These are phyloP conservation scores for Marchantia paleacea DNA, from an alignment of 225 moss, liverwort and hornwort genomes.

Conservation along the genomic window DNA sequence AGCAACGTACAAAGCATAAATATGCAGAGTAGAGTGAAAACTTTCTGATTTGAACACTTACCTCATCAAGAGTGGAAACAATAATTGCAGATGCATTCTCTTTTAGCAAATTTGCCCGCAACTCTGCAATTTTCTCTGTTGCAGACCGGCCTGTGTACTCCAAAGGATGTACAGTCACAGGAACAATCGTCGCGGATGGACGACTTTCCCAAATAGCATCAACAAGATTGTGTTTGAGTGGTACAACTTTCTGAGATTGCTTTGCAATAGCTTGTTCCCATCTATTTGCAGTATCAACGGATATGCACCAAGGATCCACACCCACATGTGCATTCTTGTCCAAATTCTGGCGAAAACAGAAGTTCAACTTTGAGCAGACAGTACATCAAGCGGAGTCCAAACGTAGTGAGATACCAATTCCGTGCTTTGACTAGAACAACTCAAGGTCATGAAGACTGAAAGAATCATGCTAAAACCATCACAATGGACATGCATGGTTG, in stretches of 20 bases:
- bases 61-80: constrained; percentile 78
- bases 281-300: constrained; percentile 74
- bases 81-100: constrained; percentile 67
- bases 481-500: background rate
- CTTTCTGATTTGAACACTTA: background rate
- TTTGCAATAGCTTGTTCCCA: constrained; percentile 71
- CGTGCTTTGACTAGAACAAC: background rate
- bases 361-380: background rate
- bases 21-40: background rate
- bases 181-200: constrained; percentile 51
- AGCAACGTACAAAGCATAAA: background rate
- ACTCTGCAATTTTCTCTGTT: constrained; percentile 68
- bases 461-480: background rate
- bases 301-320: constrained; percentile 70
- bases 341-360: constrained; percentile 51
- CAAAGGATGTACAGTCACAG: constrained; percentile 61
- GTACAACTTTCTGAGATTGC: constrained; percentile 53
- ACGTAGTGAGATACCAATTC: background rate
- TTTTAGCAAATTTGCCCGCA: constrained; percentile 59
- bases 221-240: constrained; percentile 61
- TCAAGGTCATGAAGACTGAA: background rate
- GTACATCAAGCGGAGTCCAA: background rate
- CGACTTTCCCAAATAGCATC: constrained; percentile 69
- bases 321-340: constrained; percentile 55
- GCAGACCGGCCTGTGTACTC: constrained; percentile 64